These are phyloP conservation scores for Lachnellula suecica DNA, from an alignment of 2,329 filamentous ascomycete species.

Conservation along the genomic window DNA sequence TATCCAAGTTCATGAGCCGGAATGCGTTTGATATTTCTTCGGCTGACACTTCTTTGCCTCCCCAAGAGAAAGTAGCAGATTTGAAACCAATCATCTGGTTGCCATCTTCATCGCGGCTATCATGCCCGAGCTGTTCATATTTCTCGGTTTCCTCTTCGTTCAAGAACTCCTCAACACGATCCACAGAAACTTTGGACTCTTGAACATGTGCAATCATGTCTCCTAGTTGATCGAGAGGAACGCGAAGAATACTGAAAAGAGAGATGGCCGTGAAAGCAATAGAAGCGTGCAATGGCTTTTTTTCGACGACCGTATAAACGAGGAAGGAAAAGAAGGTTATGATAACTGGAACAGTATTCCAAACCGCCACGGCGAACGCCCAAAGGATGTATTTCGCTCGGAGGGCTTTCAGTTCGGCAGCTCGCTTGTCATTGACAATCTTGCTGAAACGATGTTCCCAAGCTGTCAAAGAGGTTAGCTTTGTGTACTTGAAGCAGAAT, in stretches of 20 bases:
- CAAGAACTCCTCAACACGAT: constrained; percentile 93
- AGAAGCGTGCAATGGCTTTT: constrained; percentile 86
- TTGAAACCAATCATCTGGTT: constrained; percentile 80
- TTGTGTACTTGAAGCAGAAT: no score
- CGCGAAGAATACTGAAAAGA: constrained; percentile 88
- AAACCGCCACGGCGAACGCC: constrained; percentile 88
- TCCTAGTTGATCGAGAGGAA: constrained; percentile 91
- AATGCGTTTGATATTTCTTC: constrained; percentile 70
- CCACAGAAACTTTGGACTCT: constrained; percentile 94
- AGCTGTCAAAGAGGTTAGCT: no score
- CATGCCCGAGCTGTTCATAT: constrained; percentile 76
- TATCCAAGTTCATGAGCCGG: constrained; percentile 77
- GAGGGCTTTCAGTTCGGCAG: constrained; percentile 73
- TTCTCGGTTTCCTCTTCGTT: constrained; percentile 95
- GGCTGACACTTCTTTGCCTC: constrained; percentile 61
- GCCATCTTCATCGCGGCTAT: constrained; percentile 67
- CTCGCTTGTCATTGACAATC: constrained; percentile 86
- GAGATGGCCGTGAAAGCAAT: constrained; percentile 95
- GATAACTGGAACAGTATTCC: constrained; percentile 92
- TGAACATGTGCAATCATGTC: constrained; percentile 99
- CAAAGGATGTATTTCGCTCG: constrained; percentile 85
- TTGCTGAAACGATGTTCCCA: constrained; percentile 92
- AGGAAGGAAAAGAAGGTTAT: constrained; percentile 98
- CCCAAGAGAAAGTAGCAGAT: constrained; percentile 87
- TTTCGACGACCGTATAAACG: constrained; percentile 86